Evolutionary conservation across 2,329 filamentous ascomycete genomes (phyloP).

Genomic region (Boeremia exigua): DNA sequence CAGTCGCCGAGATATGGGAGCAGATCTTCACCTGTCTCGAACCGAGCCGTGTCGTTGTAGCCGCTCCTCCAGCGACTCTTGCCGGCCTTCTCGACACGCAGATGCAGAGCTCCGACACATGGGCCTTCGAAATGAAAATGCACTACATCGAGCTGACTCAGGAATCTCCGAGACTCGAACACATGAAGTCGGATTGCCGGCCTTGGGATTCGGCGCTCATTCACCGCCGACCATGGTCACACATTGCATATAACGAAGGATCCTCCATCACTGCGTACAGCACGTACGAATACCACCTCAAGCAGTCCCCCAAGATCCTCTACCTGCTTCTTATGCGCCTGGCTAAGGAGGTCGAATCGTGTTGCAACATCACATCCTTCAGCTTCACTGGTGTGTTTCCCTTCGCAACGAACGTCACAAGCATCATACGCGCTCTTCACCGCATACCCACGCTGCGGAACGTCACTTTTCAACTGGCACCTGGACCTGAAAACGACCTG

Average conservation of each 20-base stretch:
- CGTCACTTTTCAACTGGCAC: slow-evolving; percentile 52
- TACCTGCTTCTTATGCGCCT: slow-evolving; percentile 53
- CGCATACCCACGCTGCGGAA: slow-evolving; percentile 39
- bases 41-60: slow-evolving; percentile 44
- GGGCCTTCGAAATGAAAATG: slow-evolving; percentile 68
- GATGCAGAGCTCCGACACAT: slow-evolving; percentile 64
- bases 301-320: slow-evolving; percentile 67
- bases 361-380: slow-evolving; percentile 54
- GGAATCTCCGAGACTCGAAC: slow-evolving; percentile 12
- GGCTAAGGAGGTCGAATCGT: slow-evolving; percentile 29
- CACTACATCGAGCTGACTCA: slow-evolving; percentile 63
- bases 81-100: slow-evolving; percentile 65
- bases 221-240: slow-evolving; percentile 67
- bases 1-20: slow-evolving; percentile 45
- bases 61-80: slow-evolving; percentile 67
- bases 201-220: slow-evolving; percentile 54
- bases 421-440: slow-evolving; percentile 32
- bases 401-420: slow-evolving; percentile 63
- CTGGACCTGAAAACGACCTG: slow-evolving; percentile 48
- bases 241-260: slow-evolving; percentile 74
- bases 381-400: slow-evolving; percentile 72
- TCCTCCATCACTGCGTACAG: slow-evolving; percentile 74
- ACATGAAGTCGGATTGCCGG: slow-evolving; percentile 20
- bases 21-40: slow-evolving; percentile 38
- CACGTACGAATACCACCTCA: slow-evolving; percentile 74